Evolutionary conservation across 1,139 yeast species (phyloP).

Genomic region (Kurtzmaniella quercitrusa): DNA sequence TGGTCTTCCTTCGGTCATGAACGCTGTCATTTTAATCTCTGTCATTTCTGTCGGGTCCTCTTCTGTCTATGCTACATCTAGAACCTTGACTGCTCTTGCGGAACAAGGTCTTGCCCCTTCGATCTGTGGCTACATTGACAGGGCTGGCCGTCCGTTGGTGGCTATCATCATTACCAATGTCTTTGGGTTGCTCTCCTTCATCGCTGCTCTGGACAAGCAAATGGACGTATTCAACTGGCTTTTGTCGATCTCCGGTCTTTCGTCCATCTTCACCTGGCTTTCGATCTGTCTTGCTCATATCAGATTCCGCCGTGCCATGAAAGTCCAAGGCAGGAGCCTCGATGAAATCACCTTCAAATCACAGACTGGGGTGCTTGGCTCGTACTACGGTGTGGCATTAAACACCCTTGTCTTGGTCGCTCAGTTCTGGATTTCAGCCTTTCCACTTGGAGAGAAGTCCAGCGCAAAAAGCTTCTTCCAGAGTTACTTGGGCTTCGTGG

Average conservation of each 20-base stretch:
- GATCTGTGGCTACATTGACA: conserved; percentile 27
- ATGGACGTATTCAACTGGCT: conserved; percentile 33
- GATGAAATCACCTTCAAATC: conserved; percentile 52
- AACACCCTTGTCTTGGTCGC: conserved; percentile 50
- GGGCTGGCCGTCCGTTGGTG: conserved; percentile 29
- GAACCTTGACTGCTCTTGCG: conserved; percentile 29
- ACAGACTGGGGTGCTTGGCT: conserved; percentile 54
- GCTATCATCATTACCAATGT: conserved; percentile 26
- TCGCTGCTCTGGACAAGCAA: conserved; percentile 27
- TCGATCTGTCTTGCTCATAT: conserved; percentile 35
- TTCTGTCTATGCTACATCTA: conserved; percentile 29
- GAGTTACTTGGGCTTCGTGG: conserved; percentile 35
- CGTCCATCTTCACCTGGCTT: conserved; percentile 38
- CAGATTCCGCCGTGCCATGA: conserved; percentile 32
- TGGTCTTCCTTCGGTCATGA: conserved; percentile 52
- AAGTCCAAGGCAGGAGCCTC: conserved; percentile 33
- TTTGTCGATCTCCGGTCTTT: conserved; percentile 34
- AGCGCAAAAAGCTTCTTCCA: conserved; percentile 32
- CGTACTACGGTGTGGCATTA: conserved; percentile 45
- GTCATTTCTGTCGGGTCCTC: conserved; percentile 48
- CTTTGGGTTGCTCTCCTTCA: conserved; percentile 30
- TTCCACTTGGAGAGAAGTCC: conserved; percentile 35
- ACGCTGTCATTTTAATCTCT: conserved; percentile 46
- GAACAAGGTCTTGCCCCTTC: conserved; percentile 32
- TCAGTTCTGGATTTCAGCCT: conserved; percentile 44